Base-by-base conservation (phyloP, 208 protist genomes). In the Leptomonas pyrrhocoris region DNA sequence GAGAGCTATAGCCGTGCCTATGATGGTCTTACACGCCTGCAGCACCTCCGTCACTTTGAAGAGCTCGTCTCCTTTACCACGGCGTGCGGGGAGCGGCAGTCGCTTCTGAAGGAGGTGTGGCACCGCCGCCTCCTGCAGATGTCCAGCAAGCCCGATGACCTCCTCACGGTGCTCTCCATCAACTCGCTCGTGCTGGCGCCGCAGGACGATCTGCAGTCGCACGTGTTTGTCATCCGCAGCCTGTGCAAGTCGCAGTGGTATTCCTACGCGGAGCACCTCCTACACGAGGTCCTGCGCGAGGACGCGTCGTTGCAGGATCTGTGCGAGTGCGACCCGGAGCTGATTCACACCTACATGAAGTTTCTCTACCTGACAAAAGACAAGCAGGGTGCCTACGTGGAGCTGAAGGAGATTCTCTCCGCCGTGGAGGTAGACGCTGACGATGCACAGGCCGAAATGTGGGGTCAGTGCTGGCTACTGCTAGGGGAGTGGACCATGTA, bases 1-100 rank as follows among this genome's bases (percentile, higher is more conserved):
- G 90, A 96, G 73, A 93, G 84, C 67, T 97, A 97, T 72, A 86
- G 79, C 51, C 79, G 90, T 19, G 73, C 85, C 13, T 99, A 99
- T 84, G 85, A 98, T 18, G 80, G 86, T 18, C 82, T 99, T 7
- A 96, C 99, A n/a, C 61, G 88, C 19, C 79, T 99, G 65, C 98
- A 99, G 85, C 98, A 99, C 79, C 78, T 99, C 19, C 81, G 92
- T 8, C 98, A 99, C 85, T 94, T 99, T 71, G 98, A 99, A 80
- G 98, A 99, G 83, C 88, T 99, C 36, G 90, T 99, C 18, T 85
- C 88, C 27, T 99, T 97, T 87, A 96, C 97, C 46, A 88, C 74
- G 23, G 86, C 88, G 15, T 73, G 64, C 45, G 56, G 45, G 36
- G 85, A 97, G 51, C 80, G 92, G 8, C 72, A 74, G 51, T 53